Evolutionary conservation across 306 rosid species (phyloP).

Genomic region (Cyclanthera cordifolia): DNA sequence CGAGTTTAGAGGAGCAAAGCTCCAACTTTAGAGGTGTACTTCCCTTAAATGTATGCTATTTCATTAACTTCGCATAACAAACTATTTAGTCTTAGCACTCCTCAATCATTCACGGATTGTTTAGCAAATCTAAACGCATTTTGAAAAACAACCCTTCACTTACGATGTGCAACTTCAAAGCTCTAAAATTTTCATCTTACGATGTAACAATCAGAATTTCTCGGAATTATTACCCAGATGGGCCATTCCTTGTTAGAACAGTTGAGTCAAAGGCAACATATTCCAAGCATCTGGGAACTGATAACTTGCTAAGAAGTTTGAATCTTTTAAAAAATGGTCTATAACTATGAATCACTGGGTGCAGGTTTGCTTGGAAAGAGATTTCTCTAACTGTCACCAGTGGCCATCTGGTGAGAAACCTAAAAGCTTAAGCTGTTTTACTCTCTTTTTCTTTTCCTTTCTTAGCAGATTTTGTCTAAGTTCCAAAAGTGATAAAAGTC

Average conservation of each 20-base stretch:
- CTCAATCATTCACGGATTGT: too few species aligned
- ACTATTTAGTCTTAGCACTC: background rate
- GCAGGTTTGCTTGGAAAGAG: slow-evolving; percentile 84
- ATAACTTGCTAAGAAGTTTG: background rate
- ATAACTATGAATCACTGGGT: background rate
- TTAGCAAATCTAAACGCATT: background rate
- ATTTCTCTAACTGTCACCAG: slow-evolving; percentile 50
- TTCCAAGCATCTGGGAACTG: background rate
- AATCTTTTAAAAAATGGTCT: background rate
- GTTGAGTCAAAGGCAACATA: background rate
- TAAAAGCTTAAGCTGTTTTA: background rate
- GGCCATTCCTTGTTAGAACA: background rate
- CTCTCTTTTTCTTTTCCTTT: background rate
- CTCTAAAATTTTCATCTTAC: background rate
- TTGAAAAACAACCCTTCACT: background rate
- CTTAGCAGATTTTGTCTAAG: background rate
- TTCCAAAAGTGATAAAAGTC: background rate
- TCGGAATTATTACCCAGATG: background rate
- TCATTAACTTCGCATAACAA: background rate
- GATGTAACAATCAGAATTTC: background rate
- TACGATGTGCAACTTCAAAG: background rate
- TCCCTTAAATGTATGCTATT: too few species aligned
- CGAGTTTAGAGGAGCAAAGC: too few species aligned
- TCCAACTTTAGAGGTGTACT: too few species aligned
- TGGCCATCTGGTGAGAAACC: slow-evolving; percentile 61